Evolutionary conservation across 495 filamentous ascomycete genomes (phyloP).

Genomic region (Tuber microsphaerosporum): DNA sequence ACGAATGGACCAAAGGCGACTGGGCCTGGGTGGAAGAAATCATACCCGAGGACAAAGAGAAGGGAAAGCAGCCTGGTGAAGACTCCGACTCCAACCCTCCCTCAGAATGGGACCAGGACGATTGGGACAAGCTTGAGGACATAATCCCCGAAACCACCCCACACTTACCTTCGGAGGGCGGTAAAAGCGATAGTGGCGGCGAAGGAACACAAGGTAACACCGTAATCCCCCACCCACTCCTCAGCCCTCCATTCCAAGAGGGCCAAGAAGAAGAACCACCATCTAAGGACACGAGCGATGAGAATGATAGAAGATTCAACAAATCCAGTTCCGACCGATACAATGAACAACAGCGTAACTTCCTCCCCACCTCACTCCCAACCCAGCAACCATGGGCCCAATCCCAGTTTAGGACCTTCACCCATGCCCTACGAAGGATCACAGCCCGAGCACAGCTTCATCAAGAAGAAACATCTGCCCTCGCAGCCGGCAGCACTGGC

Average conservation of each 20-base stretch:
- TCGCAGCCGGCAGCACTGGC: neutral
- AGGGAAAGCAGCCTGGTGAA: neutral
- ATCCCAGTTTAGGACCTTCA: neutral
- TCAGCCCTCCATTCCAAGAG: neutral
- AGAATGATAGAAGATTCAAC: neutral
- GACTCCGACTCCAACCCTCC: neutral
- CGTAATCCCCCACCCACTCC: neutral
- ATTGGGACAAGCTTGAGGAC: neutral
- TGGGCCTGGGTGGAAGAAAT: neutral
- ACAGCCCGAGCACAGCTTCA: neutral
- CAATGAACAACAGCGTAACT: neutral
- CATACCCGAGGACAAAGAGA: no score
- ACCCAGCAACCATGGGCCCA: neutral
- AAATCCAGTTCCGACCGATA: neutral
- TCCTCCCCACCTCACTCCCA: neutral
- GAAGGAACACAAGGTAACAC: neutral
- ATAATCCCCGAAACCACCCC: neutral
- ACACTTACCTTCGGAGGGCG: neutral
- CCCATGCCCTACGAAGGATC: neutral
- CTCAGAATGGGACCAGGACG: neutral
- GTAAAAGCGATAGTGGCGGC: neutral
- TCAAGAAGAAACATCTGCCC: neutral
- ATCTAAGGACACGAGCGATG: conserved; percentile 4
- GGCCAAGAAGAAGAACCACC: conserved; percentile 5
- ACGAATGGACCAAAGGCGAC: neutral